Base-by-base conservation (phyloP, 1,284 basidiomycete genomes). In the Mycosarcoma maydis region DNA sequence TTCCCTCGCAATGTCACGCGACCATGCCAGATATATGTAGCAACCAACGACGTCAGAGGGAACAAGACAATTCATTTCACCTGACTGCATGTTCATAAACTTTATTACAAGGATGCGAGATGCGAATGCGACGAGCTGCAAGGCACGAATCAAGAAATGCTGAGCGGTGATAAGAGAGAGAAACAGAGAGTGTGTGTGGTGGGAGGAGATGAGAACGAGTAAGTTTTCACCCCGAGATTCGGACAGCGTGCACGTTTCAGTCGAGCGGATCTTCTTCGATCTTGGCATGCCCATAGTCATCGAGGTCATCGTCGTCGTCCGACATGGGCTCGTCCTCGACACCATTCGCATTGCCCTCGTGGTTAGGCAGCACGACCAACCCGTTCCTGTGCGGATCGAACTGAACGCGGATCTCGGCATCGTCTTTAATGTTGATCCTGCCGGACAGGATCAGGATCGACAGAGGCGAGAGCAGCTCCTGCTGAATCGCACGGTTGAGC, bases 401-500 rank as follows among this genome's bases (percentile, higher is more conserved):
- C 26, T 87, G 86, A 51, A 98, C 87, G 32, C 84, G 83, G 8
- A 92, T 90, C 0, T 83, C 86, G 83, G 96, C 93, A 32, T 90
- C 90, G 60, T 98, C 93, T 43, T 88, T 86, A 53, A 96, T 85
- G 43, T 88, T 87, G 50, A 96, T 84, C 46, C 88, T 87, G 70
- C 91, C 92, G 33, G 91, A 89, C 42, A 98, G 88, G 44, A 98
- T 87, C 84, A 92, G 87, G 60, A 91, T 85, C 17, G 92, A 93
- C 40, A 98, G 85, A 9, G 95, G 95, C 82, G 96, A 94, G 74
- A 98, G 86, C 42, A 98, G 85, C 81, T 98, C 92, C 77, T 88
- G 89, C 83, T 97, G 94, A 76, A 99, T 96, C 8, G 91, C 87
- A 37, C 94, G 87, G 79, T 92, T 91, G 68, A 98, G 87, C 2